A percentile compares a stretch with the other conserved stretches of the same genome.
Conservation (phyloP, 805 yeast genomes). For the Peterozyma toletana region DNA sequence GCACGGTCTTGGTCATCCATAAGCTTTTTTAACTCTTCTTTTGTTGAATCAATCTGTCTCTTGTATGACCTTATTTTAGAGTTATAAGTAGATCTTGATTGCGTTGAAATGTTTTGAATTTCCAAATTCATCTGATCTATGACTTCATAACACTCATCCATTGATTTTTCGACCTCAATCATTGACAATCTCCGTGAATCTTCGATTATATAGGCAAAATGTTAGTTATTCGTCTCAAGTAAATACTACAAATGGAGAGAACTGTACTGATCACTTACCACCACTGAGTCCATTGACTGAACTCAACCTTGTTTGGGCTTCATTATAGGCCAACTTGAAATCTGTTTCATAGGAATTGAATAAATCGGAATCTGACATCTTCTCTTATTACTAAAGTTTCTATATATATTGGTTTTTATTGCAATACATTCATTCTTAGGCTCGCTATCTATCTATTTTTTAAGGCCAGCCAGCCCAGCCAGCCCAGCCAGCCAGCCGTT, state of each 20-base stretch:
- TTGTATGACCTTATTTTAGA: conserved; percentile 70
- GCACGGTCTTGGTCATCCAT: conserved; percentile 68
- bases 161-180: conserved; percentile 53
- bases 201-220: conserved; percentile 6
- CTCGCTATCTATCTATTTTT: no score
- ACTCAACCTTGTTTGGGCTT: conserved; percentile 58
- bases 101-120: conserved; percentile 77
- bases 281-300: conserved; percentile 43
- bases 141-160: conserved; percentile 78
- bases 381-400: not conserved
- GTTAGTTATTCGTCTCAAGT: not conserved
- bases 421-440: no score
- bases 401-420: no score
- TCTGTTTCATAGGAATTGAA: conserved; percentile 65
- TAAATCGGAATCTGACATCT: conserved; percentile 31
- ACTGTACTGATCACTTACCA: conserved; percentile 20
- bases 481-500: no score
- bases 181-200: conserved; percentile 48
- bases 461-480: no score
- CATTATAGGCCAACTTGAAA: conserved; percentile 61
- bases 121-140: conserved; percentile 86
- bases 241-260: conserved; percentile 11
- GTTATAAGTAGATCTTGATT: conserved; percentile 61
- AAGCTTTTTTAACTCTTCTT: conserved; percentile 43
- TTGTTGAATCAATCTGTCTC: conserved; percentile 48